Percentiles rank a stretch among this genome's conserved stretches.
These are phyloP conservation scores for Phytophthora constricta DNA, from an alignment of 352 stramenopile species.

Conservation along the genomic window DNA sequence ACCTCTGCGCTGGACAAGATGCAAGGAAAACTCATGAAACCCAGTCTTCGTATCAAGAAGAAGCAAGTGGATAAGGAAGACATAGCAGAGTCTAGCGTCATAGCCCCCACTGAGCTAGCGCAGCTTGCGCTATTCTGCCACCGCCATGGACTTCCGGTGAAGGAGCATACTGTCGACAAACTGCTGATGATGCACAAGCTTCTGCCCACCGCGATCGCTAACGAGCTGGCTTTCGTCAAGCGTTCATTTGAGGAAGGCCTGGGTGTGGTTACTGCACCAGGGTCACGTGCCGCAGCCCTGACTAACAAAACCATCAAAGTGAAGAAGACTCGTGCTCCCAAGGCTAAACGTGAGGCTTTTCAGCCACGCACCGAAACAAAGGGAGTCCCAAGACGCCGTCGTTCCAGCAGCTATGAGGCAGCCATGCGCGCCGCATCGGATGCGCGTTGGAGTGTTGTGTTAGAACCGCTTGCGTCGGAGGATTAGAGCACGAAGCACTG, in stretches of 20 bases:
- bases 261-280: constrained; percentile 22
- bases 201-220: constrained; percentile 42
- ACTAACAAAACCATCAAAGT: constrained; percentile 13
- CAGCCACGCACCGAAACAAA: constrained; percentile 1
- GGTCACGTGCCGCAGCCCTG: constrained; percentile 7
- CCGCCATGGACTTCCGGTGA: constrained; percentile 54
- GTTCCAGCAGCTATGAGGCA: constrained; percentile 39
- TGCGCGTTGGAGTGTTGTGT: constrained; percentile 34
- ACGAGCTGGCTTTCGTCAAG: constrained; percentile 58
- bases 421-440: constrained; percentile 32
- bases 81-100: constrained; percentile 4
- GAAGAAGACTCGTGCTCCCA: constrained; percentile 17
- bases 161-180: constrained; percentile 40
- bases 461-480: constrained; percentile 33
- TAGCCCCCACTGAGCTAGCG: constrained; percentile 56
- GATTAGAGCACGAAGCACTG: constrained; percentile 18
- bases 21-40: background rate
- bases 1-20: constrained; percentile 29
- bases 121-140: constrained; percentile 66
- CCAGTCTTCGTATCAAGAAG: constrained; percentile 9
- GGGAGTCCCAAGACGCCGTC: constrained; percentile 14
- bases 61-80: constrained; percentile 11
- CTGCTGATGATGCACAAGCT: constrained; percentile 51
- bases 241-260: constrained; percentile 37
- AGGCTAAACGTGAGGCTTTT: constrained; percentile 14